phyloP scores from a whole-genome alignment of 1,139 yeast genomes.

The Sporopachydermia cereana region DNA sequence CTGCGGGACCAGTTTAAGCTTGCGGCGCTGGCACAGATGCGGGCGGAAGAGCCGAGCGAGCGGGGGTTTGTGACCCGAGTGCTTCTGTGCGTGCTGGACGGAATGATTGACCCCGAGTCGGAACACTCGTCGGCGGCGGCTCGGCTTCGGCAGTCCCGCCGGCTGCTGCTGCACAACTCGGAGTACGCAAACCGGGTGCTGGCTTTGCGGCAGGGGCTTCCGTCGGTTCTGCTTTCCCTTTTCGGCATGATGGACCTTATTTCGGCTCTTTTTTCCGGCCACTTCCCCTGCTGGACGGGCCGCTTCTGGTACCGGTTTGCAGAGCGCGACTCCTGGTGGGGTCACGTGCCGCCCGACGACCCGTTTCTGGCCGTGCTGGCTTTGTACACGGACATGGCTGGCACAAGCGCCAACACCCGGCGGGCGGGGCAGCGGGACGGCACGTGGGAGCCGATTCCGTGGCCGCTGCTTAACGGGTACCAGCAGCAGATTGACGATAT shows the following conservation, averaged over 20 bases:
- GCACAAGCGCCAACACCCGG: not conserved
- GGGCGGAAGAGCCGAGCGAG: not conserved
- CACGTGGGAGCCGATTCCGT: not conserved
- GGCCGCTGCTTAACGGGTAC: not conserved
- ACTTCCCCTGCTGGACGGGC: not conserved
- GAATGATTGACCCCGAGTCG: not conserved
- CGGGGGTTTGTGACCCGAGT: not conserved
- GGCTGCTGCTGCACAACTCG: not conserved
- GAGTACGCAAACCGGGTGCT: not conserved
- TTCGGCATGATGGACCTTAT: slow-evolving; percentile 1
- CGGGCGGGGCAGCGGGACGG: not conserved
- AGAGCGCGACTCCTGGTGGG: slow-evolving; percentile 1
- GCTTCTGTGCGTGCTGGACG: slow-evolving; percentile 1
- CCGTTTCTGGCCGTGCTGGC: not conserved
- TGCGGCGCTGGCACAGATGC: not conserved
- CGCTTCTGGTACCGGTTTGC: not conserved
- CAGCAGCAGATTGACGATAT: not conserved
- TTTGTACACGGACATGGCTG: not conserved
- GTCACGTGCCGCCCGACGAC: not conserved
- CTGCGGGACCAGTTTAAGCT: not conserved
- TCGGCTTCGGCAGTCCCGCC: not conserved
- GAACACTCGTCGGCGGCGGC: not conserved
- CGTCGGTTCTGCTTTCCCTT: not conserved
- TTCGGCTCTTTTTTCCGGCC: slow-evolving; percentile 1
- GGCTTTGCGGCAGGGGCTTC: not conserved